Evolutionary conservation across 2,329 filamentous ascomycete species (phyloP), one percentile per base, ranked within the genome.

Genomic region (Trichophaea hybrida): DNA sequence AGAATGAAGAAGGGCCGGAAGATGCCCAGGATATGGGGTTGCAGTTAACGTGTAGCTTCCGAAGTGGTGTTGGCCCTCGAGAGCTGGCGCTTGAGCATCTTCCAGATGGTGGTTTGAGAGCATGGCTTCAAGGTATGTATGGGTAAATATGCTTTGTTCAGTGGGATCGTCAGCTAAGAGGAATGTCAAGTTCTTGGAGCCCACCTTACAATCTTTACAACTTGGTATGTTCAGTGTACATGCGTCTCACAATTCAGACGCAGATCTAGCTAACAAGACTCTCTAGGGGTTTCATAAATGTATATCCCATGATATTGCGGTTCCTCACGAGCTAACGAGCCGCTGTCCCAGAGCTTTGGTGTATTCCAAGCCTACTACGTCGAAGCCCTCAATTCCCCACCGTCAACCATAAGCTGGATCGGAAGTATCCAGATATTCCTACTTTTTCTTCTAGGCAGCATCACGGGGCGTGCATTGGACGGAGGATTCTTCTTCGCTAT

Each of bases 321-420:
- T 10, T 51, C n/a, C 32, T 6, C 24, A 13, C 5, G 48, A 38
- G 49, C 31, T 54, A 51, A 55, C 54, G 13, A 48, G 24, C 24
- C 46, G 1, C 2, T 5, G 2, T 6, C 17, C 40, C 24, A 64
- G 57, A 71, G 70, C 5, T 75, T 73, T 57, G 74, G 74, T 7
- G 68, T 75, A 32, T 77, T 75, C 61, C 74, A 77, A 68, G 68
- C 70, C 12, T 75, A 75, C 66, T 76, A 77, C 61, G 68, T 70
- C 2, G 67, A 67, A 4, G 57, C 66, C 0, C 67, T 75, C 6
- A 38, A 66, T 0, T 65, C 67, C 2, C 63, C 71, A 1, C 69
- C 72, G 1, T 73, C 72, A 1, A 68, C 70, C 33, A 72, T 76
- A 32, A 74, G 74, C 17, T 76, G 74, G 75, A 70, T 77, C n/a